phyloP scores from a whole-genome alignment of 106 monocot species.

The Acorus gramineus region DNA sequence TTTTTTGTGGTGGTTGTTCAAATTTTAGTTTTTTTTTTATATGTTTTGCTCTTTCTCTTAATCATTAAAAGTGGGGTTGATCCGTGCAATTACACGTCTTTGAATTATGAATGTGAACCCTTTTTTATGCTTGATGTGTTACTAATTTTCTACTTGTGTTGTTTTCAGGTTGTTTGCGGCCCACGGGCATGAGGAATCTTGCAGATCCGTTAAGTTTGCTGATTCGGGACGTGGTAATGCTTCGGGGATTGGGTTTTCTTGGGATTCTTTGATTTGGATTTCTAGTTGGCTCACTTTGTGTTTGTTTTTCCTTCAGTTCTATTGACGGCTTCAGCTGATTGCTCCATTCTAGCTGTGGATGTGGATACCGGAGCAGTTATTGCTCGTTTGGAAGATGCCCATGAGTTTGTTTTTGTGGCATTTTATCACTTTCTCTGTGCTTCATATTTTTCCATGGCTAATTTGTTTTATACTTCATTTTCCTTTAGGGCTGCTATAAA shows the following conservation, averaged over 20 bases:
- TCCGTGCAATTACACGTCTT: no score
- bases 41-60: no score
- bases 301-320: constrained; percentile 29
- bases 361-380: constrained; percentile 61
- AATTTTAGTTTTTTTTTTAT: no score
- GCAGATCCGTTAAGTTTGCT: constrained; percentile 75
- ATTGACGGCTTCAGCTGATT: constrained; percentile 72
- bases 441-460: background rate
- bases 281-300: background rate
- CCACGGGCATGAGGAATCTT: constrained; percentile 61
- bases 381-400: constrained; percentile 70
- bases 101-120: no score
- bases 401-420: constrained; percentile 31
- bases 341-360: constrained; percentile 80
- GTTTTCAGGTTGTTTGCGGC: constrained; percentile 28
- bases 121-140: background rate
- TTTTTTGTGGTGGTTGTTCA: no score
- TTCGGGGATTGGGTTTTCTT: background rate
- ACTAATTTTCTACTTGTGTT: background rate
- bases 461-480: background rate
- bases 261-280: no score
- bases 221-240: constrained; percentile 63
- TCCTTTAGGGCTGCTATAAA: constrained; percentile 48
- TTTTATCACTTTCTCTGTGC: background rate
- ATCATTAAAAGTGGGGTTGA: no score